phyloP scores from a whole-genome alignment of 805 yeast species.

The Wickerhamomyces chambardii region DNA sequence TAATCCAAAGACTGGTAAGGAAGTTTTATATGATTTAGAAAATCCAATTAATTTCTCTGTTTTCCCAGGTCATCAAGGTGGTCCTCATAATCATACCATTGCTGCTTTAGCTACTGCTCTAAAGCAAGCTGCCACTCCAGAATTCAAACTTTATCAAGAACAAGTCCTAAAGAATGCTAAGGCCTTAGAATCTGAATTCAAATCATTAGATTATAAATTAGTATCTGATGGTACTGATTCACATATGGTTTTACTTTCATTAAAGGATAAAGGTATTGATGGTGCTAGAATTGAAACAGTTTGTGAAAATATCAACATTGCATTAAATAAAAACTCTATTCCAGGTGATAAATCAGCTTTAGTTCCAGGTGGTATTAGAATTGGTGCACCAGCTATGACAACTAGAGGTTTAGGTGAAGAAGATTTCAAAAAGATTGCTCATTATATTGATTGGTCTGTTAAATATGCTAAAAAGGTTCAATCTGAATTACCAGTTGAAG shows the following conservation, averaged over 20 bases:
- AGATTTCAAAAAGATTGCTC: constrained; percentile 75
- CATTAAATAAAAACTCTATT: constrained; percentile 93
- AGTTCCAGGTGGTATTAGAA: constrained; percentile 95
- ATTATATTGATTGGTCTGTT: constrained; percentile 76
- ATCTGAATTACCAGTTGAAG: constrained; percentile 76
- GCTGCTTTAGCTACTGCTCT: constrained; percentile 96
- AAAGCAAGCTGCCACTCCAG: constrained; percentile 88
- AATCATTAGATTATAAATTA: constrained; percentile 62
- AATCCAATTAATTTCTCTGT: constrained; percentile 95
- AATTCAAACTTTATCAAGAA: constrained; percentile 82
- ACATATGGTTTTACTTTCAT: constrained; percentile 87
- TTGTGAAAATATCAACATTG: constrained; percentile 90
- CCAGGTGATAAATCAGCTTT: constrained; percentile 97
- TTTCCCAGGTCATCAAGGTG: constrained; percentile 99
- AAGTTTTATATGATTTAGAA: constrained; percentile 84
- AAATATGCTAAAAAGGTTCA: constrained; percentile 69
- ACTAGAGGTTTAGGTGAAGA: constrained; percentile 91
- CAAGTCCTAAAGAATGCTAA: constrained; percentile 87
- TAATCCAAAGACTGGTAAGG: constrained; percentile 87
- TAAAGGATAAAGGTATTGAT: constrained; percentile 84
- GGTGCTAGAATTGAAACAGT: constrained; percentile 97
- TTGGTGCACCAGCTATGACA: constrained; percentile 98
- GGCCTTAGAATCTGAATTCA: constrained; percentile 69
- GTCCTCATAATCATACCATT: constrained; percentile 99
- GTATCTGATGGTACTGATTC: constrained; percentile 96